These are phyloP conservation scores for Talaromyces sp. DNA, from an alignment of 2,329 filamentous ascomycete genomes.

Conservation along the genomic window DNA sequence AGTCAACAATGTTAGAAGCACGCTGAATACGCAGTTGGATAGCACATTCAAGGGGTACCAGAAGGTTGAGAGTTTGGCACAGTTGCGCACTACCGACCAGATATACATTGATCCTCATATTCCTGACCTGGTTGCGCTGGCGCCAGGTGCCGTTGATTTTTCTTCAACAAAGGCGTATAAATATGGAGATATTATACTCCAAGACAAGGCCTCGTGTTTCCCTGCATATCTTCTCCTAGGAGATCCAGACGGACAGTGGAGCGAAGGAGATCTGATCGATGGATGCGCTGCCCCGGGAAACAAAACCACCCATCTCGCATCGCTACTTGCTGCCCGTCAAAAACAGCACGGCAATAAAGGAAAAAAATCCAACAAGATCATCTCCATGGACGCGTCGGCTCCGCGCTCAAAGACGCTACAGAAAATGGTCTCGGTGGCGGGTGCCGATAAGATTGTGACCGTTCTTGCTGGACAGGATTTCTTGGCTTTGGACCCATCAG, in stretches of 20 bases:
- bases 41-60: slow-evolving; percentile 66
- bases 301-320: slow-evolving; percentile 90
- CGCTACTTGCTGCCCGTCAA: slow-evolving; percentile 51
- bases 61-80: slow-evolving; percentile 53
- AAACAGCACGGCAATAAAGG: slow-evolving; percentile 11
- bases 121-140: slow-evolving; percentile 75
- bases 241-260: slow-evolving; percentile 43
- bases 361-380: slow-evolving; percentile 44
- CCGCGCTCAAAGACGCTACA: slow-evolving; percentile 66
- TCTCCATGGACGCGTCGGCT: slow-evolving; percentile 35
- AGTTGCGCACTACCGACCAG: slow-evolving; percentile 47
- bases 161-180: slow-evolving; percentile 68
- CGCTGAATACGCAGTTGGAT: slow-evolving; percentile 64
- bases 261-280: slow-evolving; percentile 78
- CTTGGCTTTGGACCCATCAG: slow-evolving; percentile 63
- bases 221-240: slow-evolving; percentile 78
- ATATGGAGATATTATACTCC: slow-evolving; percentile 74
- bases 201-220: slow-evolving; percentile 97
- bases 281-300: slow-evolving; percentile 93
- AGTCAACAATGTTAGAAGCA: slow-evolving; percentile 72
- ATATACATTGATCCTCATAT: slow-evolving; percentile 72
- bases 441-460: slow-evolving; percentile 60
- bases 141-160: slow-evolving; percentile 61
- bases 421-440: slow-evolving; percentile 74
- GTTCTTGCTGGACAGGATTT: slow-evolving; percentile 82